Evolutionary conservation across 805 yeast genomes (phyloP).

Genomic region (Kluyveromyces aestuarii): DNA sequence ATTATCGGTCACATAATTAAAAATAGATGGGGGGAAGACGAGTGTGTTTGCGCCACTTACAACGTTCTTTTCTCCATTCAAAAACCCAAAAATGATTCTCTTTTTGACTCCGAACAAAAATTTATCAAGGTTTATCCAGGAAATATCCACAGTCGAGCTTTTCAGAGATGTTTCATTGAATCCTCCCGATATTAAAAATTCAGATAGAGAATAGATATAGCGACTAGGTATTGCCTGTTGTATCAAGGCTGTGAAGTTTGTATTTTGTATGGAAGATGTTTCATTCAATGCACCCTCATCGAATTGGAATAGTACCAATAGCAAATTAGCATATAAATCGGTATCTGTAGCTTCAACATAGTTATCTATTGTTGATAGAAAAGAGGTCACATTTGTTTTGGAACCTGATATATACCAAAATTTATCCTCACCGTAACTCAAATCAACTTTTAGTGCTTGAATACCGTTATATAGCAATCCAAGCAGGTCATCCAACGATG

Average conservation of each 20-base stretch:
- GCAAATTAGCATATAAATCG: conserved; percentile 35
- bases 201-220: conserved; percentile 24
- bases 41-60: conserved; percentile 24
- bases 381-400: conserved; percentile 14
- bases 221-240: conserved; percentile 11
- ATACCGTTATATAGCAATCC: conserved; percentile 36
- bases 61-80: conserved; percentile 10
- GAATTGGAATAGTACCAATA: conserved; percentile 34
- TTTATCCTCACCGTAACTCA: conserved; percentile 44
- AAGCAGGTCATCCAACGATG: conserved; percentile 22
- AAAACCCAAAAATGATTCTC: conserved; percentile 32
- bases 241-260: conserved; percentile 19
- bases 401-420: conserved; percentile 18
- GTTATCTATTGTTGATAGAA: conserved; percentile 23
- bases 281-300: conserved; percentile 4
- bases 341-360: conserved; percentile 37
- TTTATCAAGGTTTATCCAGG: conserved; percentile 29
- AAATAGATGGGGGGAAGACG: conserved; percentile 14
- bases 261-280: conserved; percentile 1
- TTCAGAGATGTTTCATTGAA: conserved; percentile 10
- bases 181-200: conserved; percentile 15
- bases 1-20: conserved; percentile 16
- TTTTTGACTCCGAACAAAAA: conserved; percentile 29
- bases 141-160: conserved; percentile 4
- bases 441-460: conserved; percentile 40